phyloP scores from a whole-genome alignment of 2,329 filamentous ascomycete species.

The Aspergillus felis region DNA sequence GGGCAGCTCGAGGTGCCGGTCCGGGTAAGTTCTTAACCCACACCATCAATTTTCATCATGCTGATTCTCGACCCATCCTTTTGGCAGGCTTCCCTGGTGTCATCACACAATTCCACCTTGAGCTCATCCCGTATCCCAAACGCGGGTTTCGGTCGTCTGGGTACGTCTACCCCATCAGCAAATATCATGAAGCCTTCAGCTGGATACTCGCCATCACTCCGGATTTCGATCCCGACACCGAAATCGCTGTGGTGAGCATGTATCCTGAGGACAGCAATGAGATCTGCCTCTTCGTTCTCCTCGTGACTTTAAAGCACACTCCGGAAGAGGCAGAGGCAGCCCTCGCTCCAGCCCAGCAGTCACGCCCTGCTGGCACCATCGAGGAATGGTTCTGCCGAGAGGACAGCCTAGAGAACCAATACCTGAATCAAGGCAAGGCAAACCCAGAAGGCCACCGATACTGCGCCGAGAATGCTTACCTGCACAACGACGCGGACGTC shows the following conservation, averaged over 20 bases:
- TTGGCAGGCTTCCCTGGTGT: slow-evolving; percentile 43
- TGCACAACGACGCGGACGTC: slow-evolving; percentile 43
- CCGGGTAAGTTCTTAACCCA: slow-evolving; percentile 2
- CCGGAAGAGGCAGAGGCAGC: neutral
- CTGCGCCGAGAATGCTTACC: slow-evolving; percentile 48
- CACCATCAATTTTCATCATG: too few relatives aligned
- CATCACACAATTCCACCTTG: slow-evolving; percentile 50
- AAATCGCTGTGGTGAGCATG: neutral
- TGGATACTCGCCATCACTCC: neutral
- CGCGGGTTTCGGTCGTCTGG: slow-evolving; percentile 23
- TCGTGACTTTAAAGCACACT: neutral
- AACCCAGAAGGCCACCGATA: slow-evolving; percentile 49
- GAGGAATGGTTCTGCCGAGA: neutral
- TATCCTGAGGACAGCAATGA: neutral
- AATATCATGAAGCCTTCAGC: neutral
- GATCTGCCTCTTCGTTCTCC: neutral
- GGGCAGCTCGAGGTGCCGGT: slow-evolving; percentile 47
- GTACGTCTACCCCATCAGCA: slow-evolving; percentile 44
- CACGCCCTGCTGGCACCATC: neutral
- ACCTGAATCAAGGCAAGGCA: slow-evolving; percentile 37
- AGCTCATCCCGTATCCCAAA: slow-evolving; percentile 2
- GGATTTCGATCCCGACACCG: neutral
- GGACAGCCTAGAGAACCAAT: slow-evolving; percentile 2
- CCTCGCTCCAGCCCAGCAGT: neutral
- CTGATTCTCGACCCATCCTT: too few relatives aligned